These are phyloP conservation scores for Kockovaella imperatae DNA, from an alignment of 768 basidiomycete genomes.

Conservation along the genomic window DNA sequence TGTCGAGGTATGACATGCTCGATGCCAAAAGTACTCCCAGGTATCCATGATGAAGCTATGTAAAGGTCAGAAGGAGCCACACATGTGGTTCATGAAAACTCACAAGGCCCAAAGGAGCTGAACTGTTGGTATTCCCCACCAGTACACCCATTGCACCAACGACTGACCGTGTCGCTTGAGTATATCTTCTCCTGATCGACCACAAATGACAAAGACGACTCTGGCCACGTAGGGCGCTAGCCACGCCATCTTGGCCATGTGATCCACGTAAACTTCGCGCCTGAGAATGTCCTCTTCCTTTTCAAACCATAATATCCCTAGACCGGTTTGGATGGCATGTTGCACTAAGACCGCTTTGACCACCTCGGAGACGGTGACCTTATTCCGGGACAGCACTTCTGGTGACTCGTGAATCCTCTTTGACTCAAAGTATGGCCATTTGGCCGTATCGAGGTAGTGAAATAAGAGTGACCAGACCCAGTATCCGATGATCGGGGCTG, in stretches of 20 bases:
- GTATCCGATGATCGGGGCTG: constrained; percentile 70
- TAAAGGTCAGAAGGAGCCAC: neutral
- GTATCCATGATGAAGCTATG: constrained; percentile 86
- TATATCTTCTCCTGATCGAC: constrained; percentile 47
- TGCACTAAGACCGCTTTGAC: constrained; percentile 74
- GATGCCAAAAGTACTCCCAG: constrained; percentile 96
- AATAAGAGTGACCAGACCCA: constrained; percentile 77
- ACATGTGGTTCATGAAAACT: constrained; percentile 45
- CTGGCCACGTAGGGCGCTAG: constrained; percentile 46
- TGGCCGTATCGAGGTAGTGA: constrained; percentile 62
- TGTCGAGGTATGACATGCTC: constrained; percentile 79
- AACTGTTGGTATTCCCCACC: constrained; percentile 77
- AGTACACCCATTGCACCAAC: constrained; percentile 65
- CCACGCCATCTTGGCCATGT: constrained; percentile 32
- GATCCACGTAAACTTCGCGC: constrained; percentile 37
- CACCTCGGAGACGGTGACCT: constrained; percentile 64
- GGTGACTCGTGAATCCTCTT: constrained; percentile 80
- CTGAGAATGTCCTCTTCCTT: constrained; percentile 43
- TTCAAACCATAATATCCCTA: constrained; percentile 64
- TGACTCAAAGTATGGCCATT: constrained; percentile 64
- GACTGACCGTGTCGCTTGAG: constrained; percentile 45
- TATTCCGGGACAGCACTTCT: constrained; percentile 68
- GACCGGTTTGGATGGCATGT: constrained; percentile 69
- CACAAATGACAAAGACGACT: constrained; percentile 47
- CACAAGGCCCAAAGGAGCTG: constrained; percentile 78